Evolutionary conservation across 2,329 filamentous ascomycete genomes (phyloP).

Genomic region (Thielaviopsis cerberus): DNA sequence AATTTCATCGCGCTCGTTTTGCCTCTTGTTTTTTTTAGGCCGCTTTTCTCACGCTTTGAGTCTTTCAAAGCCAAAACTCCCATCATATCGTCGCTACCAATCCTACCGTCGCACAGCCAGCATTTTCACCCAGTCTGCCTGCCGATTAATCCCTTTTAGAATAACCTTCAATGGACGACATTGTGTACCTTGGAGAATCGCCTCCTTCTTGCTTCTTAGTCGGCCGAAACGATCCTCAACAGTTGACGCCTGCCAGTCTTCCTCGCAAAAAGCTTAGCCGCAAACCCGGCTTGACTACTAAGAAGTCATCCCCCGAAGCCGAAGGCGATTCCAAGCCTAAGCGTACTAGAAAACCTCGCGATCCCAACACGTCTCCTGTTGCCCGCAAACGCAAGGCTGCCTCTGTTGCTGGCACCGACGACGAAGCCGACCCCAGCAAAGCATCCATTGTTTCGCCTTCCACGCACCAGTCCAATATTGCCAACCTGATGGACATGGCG

Average conservation of each 20-base stretch:
- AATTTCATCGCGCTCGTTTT: neutral
- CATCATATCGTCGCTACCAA: conserved; percentile 16
- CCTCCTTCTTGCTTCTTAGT: conserved; percentile 15
- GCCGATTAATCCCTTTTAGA: conserved; percentile 17
- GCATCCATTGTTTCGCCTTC: conserved; percentile 17
- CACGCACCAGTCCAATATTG: conserved; percentile 23
- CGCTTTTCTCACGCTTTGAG: conserved; percentile 13
- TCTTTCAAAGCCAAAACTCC: conserved; percentile 19
- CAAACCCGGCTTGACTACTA: conserved; percentile 40
- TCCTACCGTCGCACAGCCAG: conserved; percentile 7
- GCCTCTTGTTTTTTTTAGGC: neutral
- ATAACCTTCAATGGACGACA: conserved; percentile 27
- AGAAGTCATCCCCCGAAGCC: conserved; percentile 23
- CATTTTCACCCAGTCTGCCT: conserved; percentile 17
- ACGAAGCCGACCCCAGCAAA: conserved; percentile 20
- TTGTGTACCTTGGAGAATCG: conserved; percentile 27
- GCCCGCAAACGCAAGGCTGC: conserved; percentile 37
- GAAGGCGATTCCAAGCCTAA: conserved; percentile 26
- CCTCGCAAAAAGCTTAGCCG: conserved; percentile 46
- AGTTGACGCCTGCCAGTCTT: conserved; percentile 37
- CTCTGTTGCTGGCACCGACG: conserved; percentile 21
- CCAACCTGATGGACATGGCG: conserved; percentile 19
- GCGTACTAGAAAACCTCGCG: conserved; percentile 32
- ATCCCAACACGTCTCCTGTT: conserved; percentile 37
- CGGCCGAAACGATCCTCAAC: conserved; percentile 24